These are phyloP conservation scores for Talaromyces islandicus DNA, from an alignment of 2,329 filamentous ascomycete species.

Conservation along the genomic window DNA sequence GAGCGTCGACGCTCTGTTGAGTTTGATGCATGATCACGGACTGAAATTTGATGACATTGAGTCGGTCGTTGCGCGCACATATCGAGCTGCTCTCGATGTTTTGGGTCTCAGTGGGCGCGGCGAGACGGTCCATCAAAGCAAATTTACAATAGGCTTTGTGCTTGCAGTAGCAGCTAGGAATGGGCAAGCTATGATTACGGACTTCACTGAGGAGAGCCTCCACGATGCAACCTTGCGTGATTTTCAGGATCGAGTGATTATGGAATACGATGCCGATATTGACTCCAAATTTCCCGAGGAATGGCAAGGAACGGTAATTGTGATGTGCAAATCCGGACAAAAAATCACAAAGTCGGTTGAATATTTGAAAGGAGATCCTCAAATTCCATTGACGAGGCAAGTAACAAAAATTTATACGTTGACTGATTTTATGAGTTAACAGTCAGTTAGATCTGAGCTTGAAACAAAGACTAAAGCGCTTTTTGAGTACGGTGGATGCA, in stretches of 20 bases:
- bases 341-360: conserved; percentile 18
- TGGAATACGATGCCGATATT: conserved; percentile 22
- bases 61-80: conserved; percentile 20
- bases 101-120: conserved; percentile 21
- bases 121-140: conserved; percentile 29
- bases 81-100: conserved; percentile 26
- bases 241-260: conserved; percentile 22
- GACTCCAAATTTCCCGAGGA: conserved; percentile 21
- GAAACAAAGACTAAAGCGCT: background rate
- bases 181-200: conserved; percentile 24
- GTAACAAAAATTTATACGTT: background rate
- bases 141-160: conserved; percentile 30
- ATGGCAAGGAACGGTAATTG: conserved; percentile 24
- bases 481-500: background rate
- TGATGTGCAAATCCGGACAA: conserved; percentile 18
- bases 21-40: conserved; percentile 20
- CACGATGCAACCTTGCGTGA: conserved; percentile 17
- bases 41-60: conserved; percentile 24
- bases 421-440: background rate
- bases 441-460: background rate
- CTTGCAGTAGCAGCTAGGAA: conserved; percentile 27
- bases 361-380: conserved; percentile 25
- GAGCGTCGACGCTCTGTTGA: conserved; percentile 24
- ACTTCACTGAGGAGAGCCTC: conserved; percentile 24
- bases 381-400: conserved; percentile 22